Evolutionary conservation across 345 rosid genomes (phyloP).

Genomic region (Salix brachista): DNA sequence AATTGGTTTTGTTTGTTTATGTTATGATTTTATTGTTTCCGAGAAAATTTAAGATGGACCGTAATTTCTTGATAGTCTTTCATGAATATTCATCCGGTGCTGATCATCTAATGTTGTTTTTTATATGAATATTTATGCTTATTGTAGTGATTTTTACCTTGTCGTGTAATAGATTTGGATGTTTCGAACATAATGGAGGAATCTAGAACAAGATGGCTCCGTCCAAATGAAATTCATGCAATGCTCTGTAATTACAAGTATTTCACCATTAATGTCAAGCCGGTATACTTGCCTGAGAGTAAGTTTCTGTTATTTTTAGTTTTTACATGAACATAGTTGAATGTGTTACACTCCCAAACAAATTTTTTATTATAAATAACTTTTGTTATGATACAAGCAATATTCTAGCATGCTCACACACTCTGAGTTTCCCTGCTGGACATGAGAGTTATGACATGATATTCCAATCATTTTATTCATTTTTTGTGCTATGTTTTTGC

Average conservation of each 20-base stretch:
- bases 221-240: conserved; percentile 94
- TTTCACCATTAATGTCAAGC: conserved; percentile 76
- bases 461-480: not conserved
- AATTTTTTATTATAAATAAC: not conserved
- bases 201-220: conserved; percentile 84
- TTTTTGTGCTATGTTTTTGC: not conserved
- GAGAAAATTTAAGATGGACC: not conserved
- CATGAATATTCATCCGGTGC: not conserved
- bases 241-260: conserved; percentile 63
- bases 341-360: not conserved
- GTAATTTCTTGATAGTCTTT: conserved; percentile 3
- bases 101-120: not conserved
- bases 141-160: not conserved
- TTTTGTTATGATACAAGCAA: not conserved
- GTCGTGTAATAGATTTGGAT: conserved; percentile 67
- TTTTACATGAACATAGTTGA: not conserved
- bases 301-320: conserved; percentile 19
- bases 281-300: conserved; percentile 76
- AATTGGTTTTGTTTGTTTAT: not conserved
- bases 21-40: not conserved
- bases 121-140: not conserved
- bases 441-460: not conserved
- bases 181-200: conserved; percentile 58
- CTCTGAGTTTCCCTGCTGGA: conserved; percentile 1
- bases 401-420: not conserved